These are phyloP conservation scores for Ilex aquifolium DNA, from an alignment of 257 asterid species.

Conservation along the genomic window DNA sequence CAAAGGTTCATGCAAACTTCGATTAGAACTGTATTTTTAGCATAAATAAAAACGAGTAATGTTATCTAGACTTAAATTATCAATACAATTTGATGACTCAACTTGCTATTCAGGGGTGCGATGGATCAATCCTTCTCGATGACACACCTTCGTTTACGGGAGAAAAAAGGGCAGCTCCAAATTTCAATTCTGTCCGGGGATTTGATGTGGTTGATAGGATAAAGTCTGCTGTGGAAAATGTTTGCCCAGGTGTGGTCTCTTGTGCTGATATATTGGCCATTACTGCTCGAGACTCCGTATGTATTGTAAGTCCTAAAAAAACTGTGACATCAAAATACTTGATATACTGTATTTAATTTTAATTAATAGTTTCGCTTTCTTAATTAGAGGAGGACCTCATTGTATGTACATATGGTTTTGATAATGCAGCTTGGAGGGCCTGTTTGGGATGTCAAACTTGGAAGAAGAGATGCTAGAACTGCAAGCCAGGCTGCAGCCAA, in stretches of 20 bases:
- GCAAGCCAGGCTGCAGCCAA: constrained; percentile 78
- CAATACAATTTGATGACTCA: no score
- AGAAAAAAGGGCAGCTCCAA: constrained; percentile 69
- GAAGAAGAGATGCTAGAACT: constrained; percentile 78
- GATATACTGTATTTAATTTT: not conserved
- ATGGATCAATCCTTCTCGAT: constrained; percentile 80
- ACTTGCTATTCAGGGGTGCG: constrained; percentile 59
- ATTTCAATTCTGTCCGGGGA: constrained; percentile 66
- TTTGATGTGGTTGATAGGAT: constrained; percentile 70
- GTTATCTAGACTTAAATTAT: no score
- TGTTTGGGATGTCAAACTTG: constrained; percentile 61
- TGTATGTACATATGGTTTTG: not conserved
- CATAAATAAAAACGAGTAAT: no score
- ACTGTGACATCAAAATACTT: not conserved
- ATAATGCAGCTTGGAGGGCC: constrained; percentile 72
- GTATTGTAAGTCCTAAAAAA: constrained; percentile 30
- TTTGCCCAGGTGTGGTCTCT: constrained; percentile 64
- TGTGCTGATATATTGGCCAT: constrained; percentile 78
- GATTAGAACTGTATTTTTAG: no score
- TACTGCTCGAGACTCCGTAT: constrained; percentile 75
- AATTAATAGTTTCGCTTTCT: no score
- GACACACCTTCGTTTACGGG: constrained; percentile 73
- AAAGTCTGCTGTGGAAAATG: constrained; percentile 67
- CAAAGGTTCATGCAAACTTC: no score
- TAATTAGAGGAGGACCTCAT: no score